Conservation (phyloP, 306 rosid species). For the Sindora glabra region DNA sequence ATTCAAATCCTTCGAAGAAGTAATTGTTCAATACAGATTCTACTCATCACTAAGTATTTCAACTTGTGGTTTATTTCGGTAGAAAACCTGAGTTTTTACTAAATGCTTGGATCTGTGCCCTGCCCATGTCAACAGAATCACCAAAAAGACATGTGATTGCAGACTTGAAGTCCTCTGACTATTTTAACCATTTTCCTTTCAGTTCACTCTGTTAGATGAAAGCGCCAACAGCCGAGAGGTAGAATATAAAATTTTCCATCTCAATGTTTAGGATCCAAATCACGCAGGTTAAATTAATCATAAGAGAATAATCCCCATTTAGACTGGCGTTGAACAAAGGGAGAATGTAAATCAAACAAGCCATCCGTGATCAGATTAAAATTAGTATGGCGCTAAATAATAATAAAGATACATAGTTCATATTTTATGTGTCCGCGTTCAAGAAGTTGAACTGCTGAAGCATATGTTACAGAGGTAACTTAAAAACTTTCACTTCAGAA, state of each 20-base stretch:
- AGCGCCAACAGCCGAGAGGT: no score
- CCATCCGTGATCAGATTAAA: neutral
- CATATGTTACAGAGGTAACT: neutral
- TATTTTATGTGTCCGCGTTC: neutral
- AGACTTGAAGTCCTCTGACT: no score
- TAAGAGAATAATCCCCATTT: neutral
- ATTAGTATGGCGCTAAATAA: neutral
- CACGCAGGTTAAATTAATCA: no score
- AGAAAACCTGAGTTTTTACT: neutral
- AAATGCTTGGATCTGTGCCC: neutral
- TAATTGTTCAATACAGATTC: slow-evolving; percentile 17
- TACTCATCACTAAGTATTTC: neutral
- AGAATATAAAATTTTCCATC: no score
- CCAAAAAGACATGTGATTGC: no score
- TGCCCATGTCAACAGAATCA: no score
- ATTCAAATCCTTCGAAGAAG: slow-evolving; percentile 17
- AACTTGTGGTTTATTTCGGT: neutral
- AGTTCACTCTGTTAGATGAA: no score
- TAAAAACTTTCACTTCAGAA: neutral
- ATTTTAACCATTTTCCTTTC: no score
- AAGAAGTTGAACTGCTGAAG: no score
- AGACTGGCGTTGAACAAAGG: neutral
- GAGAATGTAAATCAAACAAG: neutral
- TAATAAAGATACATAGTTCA: neutral
- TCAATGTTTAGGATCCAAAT: no score